Conservation (phyloP, 2,329 filamentous ascomycete genomes). For the Pseudogymnoascus sp. region DNA sequence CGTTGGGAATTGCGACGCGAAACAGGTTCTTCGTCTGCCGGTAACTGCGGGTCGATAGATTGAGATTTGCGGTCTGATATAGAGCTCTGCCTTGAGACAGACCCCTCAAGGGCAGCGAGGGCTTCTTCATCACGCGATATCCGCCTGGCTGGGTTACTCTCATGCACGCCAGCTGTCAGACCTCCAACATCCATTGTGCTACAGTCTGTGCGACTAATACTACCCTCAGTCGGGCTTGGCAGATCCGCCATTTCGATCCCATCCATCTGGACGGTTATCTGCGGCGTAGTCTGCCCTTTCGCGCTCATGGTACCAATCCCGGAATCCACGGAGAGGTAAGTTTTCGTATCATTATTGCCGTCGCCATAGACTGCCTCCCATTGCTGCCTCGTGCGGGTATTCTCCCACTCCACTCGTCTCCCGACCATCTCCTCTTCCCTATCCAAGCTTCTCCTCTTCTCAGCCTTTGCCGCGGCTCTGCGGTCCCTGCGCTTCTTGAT, state of each 20-base stretch:
- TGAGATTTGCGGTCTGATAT: neutral
- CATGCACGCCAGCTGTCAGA: conserved; percentile 6
- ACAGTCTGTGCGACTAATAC: neutral
- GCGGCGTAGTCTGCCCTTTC: conserved; percentile 29
- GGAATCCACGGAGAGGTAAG: conserved; percentile 19
- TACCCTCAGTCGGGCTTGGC: conserved; percentile 16
- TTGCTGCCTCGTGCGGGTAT: conserved; percentile 49
- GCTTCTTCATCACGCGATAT: conserved; percentile 9
- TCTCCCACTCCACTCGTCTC: conserved; percentile 54
- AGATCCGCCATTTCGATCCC: conserved; percentile 49
- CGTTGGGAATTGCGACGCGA: neutral
- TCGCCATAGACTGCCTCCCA: conserved; percentile 67
- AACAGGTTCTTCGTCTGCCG: neutral
- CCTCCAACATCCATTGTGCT: conserved; percentile 1
- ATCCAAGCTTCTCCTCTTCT: conserved; percentile 46
- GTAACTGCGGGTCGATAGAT: neutral
- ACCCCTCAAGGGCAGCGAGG: conserved; percentile 17
- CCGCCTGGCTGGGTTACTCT: conserved; percentile 3
- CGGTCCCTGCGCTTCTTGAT: conserved; percentile 54
- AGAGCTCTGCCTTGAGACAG: conserved; percentile 12
- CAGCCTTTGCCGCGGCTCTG: conserved; percentile 41
- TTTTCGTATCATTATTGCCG: conserved; percentile 8
- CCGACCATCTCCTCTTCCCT: conserved; percentile 63
- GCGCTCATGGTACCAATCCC: conserved; percentile 37
- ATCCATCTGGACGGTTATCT: conserved; percentile 32